Percentiles rank a stretch among this genome's conserved stretches.
Evolutionary conservation across 352 stramenopile species (phyloP).

Genomic region (Pythium sp.): DNA sequence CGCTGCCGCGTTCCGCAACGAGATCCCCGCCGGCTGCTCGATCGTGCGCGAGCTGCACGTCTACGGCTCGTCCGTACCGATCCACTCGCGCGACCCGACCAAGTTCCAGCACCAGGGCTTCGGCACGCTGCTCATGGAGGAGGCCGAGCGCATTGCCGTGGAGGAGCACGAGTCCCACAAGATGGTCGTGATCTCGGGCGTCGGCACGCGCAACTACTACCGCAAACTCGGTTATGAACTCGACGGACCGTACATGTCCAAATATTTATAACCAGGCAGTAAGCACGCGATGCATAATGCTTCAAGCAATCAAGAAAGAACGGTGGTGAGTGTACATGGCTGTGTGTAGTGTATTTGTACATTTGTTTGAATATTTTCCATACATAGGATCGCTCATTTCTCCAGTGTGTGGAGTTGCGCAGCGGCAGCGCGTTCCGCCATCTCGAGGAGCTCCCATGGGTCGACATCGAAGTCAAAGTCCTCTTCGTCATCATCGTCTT

Average conservation of each 20-base stretch:
- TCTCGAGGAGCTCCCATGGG: slow-evolving; percentile 15
- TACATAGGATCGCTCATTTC: neutral
- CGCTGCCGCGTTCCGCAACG: slow-evolving; percentile 77
- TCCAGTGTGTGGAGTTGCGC: slow-evolving; percentile 3
- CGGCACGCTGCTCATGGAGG: slow-evolving; percentile 96
- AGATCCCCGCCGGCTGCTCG: slow-evolving; percentile 59
- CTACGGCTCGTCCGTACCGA: slow-evolving; percentile 95
- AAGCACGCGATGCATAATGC: no score
- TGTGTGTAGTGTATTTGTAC: slow-evolving; percentile 2
- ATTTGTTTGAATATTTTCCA: neutral
- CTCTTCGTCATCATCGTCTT: slow-evolving; percentile 8
- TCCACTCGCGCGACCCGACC: slow-evolving; percentile 92
- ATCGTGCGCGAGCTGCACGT: slow-evolving; percentile 94
- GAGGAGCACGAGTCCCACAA: slow-evolving; percentile 95
- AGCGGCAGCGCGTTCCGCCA: slow-evolving; percentile 10
- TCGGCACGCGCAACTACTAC: slow-evolving; percentile 97
- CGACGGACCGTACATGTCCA: slow-evolving; percentile 97
- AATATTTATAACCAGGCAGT: slow-evolving; percentile 56
- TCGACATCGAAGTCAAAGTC: slow-evolving; percentile 12
- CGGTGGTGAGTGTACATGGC: neutral
- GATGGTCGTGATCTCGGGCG: slow-evolving; percentile 95
- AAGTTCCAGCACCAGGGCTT: slow-evolving; percentile 97
- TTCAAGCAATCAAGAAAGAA: neutral
- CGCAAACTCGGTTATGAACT: slow-evolving; percentile 96
- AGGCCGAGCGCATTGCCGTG: slow-evolving; percentile 94